phyloP scores from a whole-genome alignment of 371 early-diverging fungal genomes.

The Dichotomocladium elegans region DNA sequence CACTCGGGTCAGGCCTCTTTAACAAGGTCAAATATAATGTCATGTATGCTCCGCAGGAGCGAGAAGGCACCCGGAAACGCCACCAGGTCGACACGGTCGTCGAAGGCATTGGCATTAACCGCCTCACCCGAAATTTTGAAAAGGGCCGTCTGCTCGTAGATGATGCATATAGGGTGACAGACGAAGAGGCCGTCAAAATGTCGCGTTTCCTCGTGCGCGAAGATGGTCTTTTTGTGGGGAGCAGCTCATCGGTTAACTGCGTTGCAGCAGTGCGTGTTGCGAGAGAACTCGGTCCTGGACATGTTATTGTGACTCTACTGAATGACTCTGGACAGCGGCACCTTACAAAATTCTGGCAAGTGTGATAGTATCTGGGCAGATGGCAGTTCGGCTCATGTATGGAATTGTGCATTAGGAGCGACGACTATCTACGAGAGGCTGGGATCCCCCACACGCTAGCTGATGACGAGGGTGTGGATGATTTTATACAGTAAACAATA shows the following conservation, averaged over 20 bases:
- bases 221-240: constrained; percentile 91
- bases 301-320: constrained; percentile 79
- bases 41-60: constrained; percentile 85
- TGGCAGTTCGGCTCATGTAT: background rate
- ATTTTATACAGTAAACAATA: constrained; percentile 29
- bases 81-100: constrained; percentile 97
- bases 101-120: constrained; percentile 94
- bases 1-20: constrained; percentile 89
- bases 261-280: constrained; percentile 83
- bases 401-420: constrained; percentile 10
- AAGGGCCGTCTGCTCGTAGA: constrained; percentile 63
- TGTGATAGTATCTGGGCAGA: background rate
- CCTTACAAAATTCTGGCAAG: constrained; percentile 81
- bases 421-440: constrained; percentile 35
- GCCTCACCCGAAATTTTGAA: constrained; percentile 88
- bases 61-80: constrained; percentile 86
- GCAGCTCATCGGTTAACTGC: constrained; percentile 89
- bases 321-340: constrained; percentile 85
- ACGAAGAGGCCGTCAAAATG: constrained; percentile 92
- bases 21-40: constrained; percentile 88
- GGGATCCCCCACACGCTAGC: constrained; percentile 25
- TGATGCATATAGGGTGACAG: constrained; percentile 85
- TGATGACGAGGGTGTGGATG: constrained; percentile 27
- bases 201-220: constrained; percentile 76
- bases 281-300: constrained; percentile 67